A percentile compares a stretch with the other conserved stretches of the same genome.
Conservation (phyloP, 306 rosid genomes). For the Abrus pulchellus region DNA sequence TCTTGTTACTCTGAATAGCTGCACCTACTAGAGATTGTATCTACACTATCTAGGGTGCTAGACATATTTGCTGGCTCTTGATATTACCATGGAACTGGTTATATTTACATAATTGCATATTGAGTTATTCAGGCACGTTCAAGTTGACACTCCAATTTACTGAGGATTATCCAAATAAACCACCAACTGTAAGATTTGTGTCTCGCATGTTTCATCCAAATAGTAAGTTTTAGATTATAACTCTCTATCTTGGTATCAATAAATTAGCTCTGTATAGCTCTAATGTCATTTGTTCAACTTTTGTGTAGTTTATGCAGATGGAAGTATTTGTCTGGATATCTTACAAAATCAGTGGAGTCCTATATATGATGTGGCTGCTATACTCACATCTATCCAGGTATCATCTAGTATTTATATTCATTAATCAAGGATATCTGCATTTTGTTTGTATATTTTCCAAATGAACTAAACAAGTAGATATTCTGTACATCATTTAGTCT, state of each 20-base stretch:
- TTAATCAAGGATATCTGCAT: background rate
- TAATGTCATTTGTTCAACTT: slow-evolving; percentile 28
- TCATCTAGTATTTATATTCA: background rate
- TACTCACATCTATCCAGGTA: slow-evolving; percentile 64
- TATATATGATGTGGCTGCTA: slow-evolving; percentile 62
- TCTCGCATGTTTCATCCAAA: slow-evolving; percentile 87
- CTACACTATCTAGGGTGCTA: background rate
- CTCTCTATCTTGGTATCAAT: slow-evolving; percentile 16
- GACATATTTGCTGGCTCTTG: slow-evolving; percentile 12
- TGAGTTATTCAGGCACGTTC: slow-evolving; percentile 69
- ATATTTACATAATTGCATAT: slow-evolving; percentile 38
- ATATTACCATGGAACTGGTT: background rate
- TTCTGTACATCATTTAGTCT: background rate
- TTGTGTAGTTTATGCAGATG: slow-evolving; percentile 59
- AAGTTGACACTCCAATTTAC: slow-evolving; percentile 76
- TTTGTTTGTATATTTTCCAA: slow-evolving; percentile 1
- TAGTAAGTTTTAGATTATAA: slow-evolving; percentile 58
- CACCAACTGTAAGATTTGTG: slow-evolving; percentile 81
- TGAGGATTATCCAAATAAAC: slow-evolving; percentile 84
- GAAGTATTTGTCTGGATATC: slow-evolving; percentile 61
- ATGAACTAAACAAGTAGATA: slow-evolving; percentile 4
- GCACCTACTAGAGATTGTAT: background rate
- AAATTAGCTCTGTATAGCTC: background rate
- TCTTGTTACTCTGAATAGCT: background rate
- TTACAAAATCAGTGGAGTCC: slow-evolving; percentile 66